Percentiles rank a stretch among this genome's conserved stretches.
Evolutionary conservation across 2,329 filamentous ascomycete genomes (phyloP).

Genomic region (Fonsecaea multimorphosa): DNA sequence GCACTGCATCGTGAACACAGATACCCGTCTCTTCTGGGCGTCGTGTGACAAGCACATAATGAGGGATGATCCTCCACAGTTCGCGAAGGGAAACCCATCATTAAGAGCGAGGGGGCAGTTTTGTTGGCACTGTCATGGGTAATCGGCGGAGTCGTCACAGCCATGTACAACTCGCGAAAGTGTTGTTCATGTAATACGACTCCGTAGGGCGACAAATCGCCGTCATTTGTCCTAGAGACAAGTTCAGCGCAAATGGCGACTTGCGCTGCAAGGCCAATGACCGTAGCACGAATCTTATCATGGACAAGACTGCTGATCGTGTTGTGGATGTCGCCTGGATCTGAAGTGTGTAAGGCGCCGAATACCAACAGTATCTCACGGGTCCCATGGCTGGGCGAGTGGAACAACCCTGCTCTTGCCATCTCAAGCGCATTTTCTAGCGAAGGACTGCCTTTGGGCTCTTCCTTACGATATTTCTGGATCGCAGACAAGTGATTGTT

Average conservation of each 20-base stretch:
- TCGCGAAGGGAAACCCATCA: conserved; percentile 97
- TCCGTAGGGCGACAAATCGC: conserved; percentile 73
- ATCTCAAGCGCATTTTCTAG: conserved; percentile 96
- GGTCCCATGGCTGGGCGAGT: conserved; percentile 91
- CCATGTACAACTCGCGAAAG: conserved; percentile 86
- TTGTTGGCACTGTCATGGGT: conserved; percentile 60
- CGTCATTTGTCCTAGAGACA: conserved; percentile 83
- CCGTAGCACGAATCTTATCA: conserved; percentile 83
- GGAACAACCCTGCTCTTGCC: conserved; percentile 87
- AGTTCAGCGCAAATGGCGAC: conserved; percentile 92
- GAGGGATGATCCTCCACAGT: conserved; percentile 74
- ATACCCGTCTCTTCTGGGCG: conserved; percentile 82
- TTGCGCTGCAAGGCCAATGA: conserved; percentile 89
- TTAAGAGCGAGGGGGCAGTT: conserved; percentile 68
- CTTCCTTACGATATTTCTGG: conserved; percentile 63
- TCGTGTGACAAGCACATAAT: conserved; percentile 89
- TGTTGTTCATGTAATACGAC: conserved; percentile 87
- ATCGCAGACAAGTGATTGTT: conserved; percentile 83
- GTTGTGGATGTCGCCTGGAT: conserved; percentile 93
- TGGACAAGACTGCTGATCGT: conserved; percentile 79
- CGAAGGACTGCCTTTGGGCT: conserved; percentile 71
- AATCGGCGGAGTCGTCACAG: conserved; percentile 85
- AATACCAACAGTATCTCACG: conserved; percentile 91
- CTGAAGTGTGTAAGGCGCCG: conserved; percentile 85
- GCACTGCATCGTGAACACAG: conserved; percentile 84